Base-by-base conservation (phyloP, 352 stramenopile species). In the Phytophthora constricta region DNA sequence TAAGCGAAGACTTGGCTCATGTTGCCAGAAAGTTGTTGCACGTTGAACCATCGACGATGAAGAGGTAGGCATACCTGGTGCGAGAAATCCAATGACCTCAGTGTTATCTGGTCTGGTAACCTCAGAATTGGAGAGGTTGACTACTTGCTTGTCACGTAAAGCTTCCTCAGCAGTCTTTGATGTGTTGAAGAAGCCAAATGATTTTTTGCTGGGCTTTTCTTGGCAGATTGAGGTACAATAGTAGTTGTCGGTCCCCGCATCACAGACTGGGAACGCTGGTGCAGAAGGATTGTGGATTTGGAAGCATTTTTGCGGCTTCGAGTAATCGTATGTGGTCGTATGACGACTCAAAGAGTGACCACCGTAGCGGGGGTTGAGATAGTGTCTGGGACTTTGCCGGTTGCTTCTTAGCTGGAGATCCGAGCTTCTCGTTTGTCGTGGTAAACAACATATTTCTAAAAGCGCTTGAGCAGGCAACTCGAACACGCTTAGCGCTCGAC, bases 1-100 rank as follows among this genome's bases (percentile, higher is more conserved):
- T 37, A 74, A 45, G 23, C 42, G 51, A 63, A 76, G 43, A 2
- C 41, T 49, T 10, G 62, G 62, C 7, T 63, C 62, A 4, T 67
- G 64, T 47, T 76, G 45, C 72, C 76, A 81, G 58, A 80, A 80
- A n/a, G 59, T 71, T 47, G 31, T 51, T 10, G 47, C 17, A 22
- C 34, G 10, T 50, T 25, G 60, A 47, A 7, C 20, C 17, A 42
- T 4, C 26, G 41, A 57, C 10, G 45, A 22, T 49, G 23, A 22
- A 26, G 49, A 67, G 13, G 7, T 47, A 17, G 57, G 9, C 19
- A 23, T 20, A 14, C 60, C 46, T 33, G 14, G 10, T 20, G 27
- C 41, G 19, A 64, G 17, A 42, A 62, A 50, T 26, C 43, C 11
- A 4, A 68, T 65, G 19, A 41, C 34, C 5, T 67, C 48, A 39